Base-by-base conservation (phyloP, 345 rosid species). In the Pugionium dolabratum region DNA sequence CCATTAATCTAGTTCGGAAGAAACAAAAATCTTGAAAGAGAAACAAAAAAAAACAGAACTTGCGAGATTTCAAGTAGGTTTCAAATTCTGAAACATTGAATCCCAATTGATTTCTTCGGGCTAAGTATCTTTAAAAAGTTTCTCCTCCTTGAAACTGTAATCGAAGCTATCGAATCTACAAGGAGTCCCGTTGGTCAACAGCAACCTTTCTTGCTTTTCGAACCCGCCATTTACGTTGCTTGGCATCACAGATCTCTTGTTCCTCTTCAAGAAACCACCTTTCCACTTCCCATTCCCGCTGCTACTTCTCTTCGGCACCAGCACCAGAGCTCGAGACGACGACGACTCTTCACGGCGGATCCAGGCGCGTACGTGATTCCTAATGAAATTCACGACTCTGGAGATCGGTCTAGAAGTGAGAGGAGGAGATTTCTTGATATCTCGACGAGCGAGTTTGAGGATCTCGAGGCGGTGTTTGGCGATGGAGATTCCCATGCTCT, bases 401-500 rank as follows among this genome's bases (percentile, higher is more conserved):
- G 86, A 81, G 54, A 93, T 61, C 2, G 91, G 74, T 4, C 53
- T 78, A 48, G 50, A 54, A 29, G 42, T 18, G 25, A 64, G 67
- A n/a, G 46, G 65, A 48, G 70, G 53, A 48, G 71, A 7, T 2
- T 40, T 36, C 44, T 44, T 72, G 44, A 60, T 81, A 7, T 82
- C 82, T 62, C 78, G 84, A 53, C 86, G 85, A 9, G 92, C 92
- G 4, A 90, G 89, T 76, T 90, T 94, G 72, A 94, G 87, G 41
- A 94, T 93, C 81, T 93, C 96, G 10, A 90, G 86, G 56, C 98
- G 84, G 76, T 93, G 97, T 75, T 90, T 93, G 72, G 99, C 99
- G 54, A 94, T 82, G 35, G 94, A 86, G 44, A 94, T 80, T 6
- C 99, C 99, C 81, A 94, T 83, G 88, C 99, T 94, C 10, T 94